Percentiles rank a stretch among this genome's conserved stretches.
These are phyloP conservation scores for Rhexocercosporidium sp. DNA, from an alignment of 2,329 filamentous ascomycete species.

Conservation along the genomic window DNA sequence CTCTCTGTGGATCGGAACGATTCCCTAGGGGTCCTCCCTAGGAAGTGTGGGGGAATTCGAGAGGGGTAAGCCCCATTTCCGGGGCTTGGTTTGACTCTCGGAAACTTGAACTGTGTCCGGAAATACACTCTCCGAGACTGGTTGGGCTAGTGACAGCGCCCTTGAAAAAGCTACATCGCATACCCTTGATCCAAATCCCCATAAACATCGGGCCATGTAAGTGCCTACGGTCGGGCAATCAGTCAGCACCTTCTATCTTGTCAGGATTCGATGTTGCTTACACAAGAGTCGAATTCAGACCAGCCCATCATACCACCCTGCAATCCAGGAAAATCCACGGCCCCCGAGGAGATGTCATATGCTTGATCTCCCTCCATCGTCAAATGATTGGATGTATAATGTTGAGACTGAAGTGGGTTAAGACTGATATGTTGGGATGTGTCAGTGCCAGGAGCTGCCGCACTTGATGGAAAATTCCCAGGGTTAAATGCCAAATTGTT, in stretches of 20 bases:
- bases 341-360: background rate
- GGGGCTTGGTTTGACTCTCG: background rate
- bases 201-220: constrained; percentile 11
- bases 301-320: constrained; percentile 17
- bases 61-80: background rate
- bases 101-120: background rate
- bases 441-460: background rate
- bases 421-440: background rate
- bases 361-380: background rate
- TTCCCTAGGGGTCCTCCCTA: background rate
- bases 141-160: too few species aligned
- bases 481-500: background rate
- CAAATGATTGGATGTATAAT: background rate
- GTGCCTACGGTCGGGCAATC: background rate
- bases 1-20: background rate
- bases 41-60: too few species aligned
- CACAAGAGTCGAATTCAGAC: constrained; percentile 26
- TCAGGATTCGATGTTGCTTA: background rate
- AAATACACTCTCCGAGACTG: background rate
- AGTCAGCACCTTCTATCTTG: background rate
- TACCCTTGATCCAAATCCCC: background rate
- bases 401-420: background rate
- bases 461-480: background rate
- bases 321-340: background rate
- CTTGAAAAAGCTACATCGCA: background rate